Evolutionary conservation across 2,329 filamentous ascomycete species (phyloP), one percentile per base, ranked within the genome.

Genomic region (Gremmenia infestans): DNA sequence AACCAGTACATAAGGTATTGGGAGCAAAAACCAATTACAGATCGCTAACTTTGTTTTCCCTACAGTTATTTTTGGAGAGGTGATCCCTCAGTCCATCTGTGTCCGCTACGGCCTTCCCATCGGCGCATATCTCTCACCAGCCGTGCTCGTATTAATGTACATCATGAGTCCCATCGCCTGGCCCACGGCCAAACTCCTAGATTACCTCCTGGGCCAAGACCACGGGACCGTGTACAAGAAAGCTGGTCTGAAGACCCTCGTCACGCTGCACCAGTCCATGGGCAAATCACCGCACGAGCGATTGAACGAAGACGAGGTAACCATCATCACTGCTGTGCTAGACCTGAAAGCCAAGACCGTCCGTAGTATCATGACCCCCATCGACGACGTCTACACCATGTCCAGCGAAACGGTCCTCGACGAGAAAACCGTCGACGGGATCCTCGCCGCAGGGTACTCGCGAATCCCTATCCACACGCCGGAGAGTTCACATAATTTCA

Each of bases 221-320:
- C 92, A 97, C 70, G 92, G 91, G 48, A 96, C 91, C 1, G 85
- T 92, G 32, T 97, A 97, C 83, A 96, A 96, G 74, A 97, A 97
- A 77, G 91, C 90, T 58, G 93, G 93, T 0, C 75, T 97, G 65
- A 97, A 97, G 77, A 96, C 92, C 0, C 79, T 97, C 15, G 91
- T 97, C 35, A 95, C 90, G 0, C 79, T 97, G 8, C 93, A 97
- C 76, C 56, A 63, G 49, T 47, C 50, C 9, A 49, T 59, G 1
- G 48, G 50, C 8, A 55, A 51, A 25, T 57, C 56, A 12, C 40
- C 59, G 8, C 45, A 79, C 35, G 90, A 97, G 68, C 87, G 92
- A 53, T 76, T 97, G 52, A 96, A 96, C 72, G 87, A 94, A 61
- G 93, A 97, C 68, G 93, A 97, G 73, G 93, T 97, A 61, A 96